Percentiles rank a stretch among this genome's conserved stretches.
Evolutionary conservation across 129 eudicot species (phyloP).

Genomic region (Ambrosia trifida): DNA sequence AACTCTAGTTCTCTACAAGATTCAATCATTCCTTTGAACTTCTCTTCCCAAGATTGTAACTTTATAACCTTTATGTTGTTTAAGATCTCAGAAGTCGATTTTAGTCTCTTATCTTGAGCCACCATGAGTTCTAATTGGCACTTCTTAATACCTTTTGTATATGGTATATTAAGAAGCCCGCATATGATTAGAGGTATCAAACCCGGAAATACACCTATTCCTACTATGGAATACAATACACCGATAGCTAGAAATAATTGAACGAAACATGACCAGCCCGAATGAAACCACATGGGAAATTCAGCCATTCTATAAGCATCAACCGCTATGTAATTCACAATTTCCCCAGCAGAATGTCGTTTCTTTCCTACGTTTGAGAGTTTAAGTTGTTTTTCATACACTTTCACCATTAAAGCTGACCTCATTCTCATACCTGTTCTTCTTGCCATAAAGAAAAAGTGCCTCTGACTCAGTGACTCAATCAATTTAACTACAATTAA

Average conservation of each 20-base stretch:
- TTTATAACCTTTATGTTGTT: slow-evolving; percentile 84
- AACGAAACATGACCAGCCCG: slow-evolving; percentile 47
- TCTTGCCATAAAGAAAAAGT: slow-evolving; percentile 61
- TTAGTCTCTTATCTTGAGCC: slow-evolving; percentile 61
- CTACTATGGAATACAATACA: slow-evolving; percentile 52
- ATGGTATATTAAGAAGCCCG: slow-evolving; percentile 67
- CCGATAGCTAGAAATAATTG: slow-evolving; percentile 53
- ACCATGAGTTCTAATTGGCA: slow-evolving; percentile 57
- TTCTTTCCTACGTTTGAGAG: slow-evolving; percentile 62
- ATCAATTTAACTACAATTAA: slow-evolving; percentile 53
- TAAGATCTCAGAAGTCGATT: slow-evolving; percentile 69
- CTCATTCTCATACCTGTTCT: slow-evolving; percentile 78
- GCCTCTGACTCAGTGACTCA: slow-evolving; percentile 66
- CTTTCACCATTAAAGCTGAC: slow-evolving; percentile 72
- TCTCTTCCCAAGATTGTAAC: slow-evolving; percentile 82
- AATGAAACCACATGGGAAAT: slow-evolving; percentile 63
- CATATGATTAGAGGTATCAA: slow-evolving; percentile 56
- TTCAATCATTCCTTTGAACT: slow-evolving; percentile 45
- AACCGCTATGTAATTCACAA: slow-evolving; percentile 74
- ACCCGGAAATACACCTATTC: slow-evolving; percentile 62
- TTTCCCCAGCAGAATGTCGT: slow-evolving; percentile 71
- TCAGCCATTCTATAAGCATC: slow-evolving; percentile 90
- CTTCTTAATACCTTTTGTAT: slow-evolving; percentile 55
- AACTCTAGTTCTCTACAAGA: slow-evolving; percentile 51
- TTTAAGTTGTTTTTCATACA: slow-evolving; percentile 63